Conservation (phyloP, 805 yeast species). For the Suhomyces sp. region DNA sequence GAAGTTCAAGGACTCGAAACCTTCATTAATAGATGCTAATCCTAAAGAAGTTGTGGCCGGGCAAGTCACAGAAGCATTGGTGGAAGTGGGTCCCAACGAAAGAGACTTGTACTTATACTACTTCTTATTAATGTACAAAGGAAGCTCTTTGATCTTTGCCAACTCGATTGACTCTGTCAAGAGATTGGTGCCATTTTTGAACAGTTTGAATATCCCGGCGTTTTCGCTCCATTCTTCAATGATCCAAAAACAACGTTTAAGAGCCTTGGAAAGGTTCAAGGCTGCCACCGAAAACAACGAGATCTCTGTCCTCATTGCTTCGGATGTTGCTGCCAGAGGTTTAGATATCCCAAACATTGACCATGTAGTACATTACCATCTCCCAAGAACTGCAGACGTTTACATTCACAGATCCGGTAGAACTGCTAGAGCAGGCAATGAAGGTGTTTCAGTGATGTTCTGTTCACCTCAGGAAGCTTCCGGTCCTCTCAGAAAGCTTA, state of each 20-base stretch:
- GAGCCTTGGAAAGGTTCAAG: slow-evolving; percentile 79
- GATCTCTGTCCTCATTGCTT: slow-evolving; percentile 75
- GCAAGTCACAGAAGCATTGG: slow-evolving; percentile 75
- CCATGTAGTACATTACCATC: slow-evolving; percentile 93
- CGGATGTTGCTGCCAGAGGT: slow-evolving; percentile 99
- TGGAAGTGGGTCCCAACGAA: slow-evolving; percentile 88
- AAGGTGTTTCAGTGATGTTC: slow-evolving; percentile 92
- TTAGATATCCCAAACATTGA: slow-evolving; percentile 86
- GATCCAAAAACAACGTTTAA: slow-evolving; percentile 90
- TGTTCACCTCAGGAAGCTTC: slow-evolving; percentile 93
- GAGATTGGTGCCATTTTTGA: slow-evolving; percentile 73
- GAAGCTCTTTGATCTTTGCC: slow-evolving; percentile 85
- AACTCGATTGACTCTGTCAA: slow-evolving; percentile 95
- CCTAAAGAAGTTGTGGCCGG: slow-evolving; percentile 79
- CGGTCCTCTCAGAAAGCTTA: slow-evolving; percentile 77
- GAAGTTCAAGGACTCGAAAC: slow-evolving; percentile 63
- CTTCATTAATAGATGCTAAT: slow-evolving; percentile 76
- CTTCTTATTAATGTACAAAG: slow-evolving; percentile 81
- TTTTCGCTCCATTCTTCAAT: slow-evolving; percentile 88
- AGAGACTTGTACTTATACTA: slow-evolving; percentile 89
- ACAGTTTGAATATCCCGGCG: slow-evolving; percentile 62
- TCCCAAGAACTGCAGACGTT: slow-evolving; percentile 91
- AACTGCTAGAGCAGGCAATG: slow-evolving; percentile 94
- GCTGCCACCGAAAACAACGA: slow-evolving; percentile 46
- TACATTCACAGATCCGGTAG: slow-evolving; percentile 96